Conservation (phyloP, 1,139 yeast species). For the Debaryomycetaceae sp. region DNA sequence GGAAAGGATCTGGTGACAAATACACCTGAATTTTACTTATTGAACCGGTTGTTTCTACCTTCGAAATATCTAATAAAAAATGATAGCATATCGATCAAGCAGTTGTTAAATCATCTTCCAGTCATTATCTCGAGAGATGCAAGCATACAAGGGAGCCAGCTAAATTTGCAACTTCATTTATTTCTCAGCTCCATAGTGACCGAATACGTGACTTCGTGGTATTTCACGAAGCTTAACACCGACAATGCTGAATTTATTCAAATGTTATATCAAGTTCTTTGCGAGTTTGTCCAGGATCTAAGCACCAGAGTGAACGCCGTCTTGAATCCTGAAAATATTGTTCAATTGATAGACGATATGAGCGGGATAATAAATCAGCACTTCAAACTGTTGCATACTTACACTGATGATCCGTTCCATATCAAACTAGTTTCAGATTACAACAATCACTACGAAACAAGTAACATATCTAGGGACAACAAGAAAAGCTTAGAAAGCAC, state of each 20-base stretch:
- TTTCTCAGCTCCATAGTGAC: slow-evolving; percentile 33
- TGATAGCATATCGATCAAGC: slow-evolving; percentile 24
- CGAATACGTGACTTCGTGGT: slow-evolving; percentile 40
- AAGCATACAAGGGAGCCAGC: slow-evolving; percentile 11
- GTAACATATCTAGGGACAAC: not conserved
- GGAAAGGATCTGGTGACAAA: slow-evolving; percentile 4
- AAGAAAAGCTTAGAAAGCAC: not conserved
- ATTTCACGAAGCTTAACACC: slow-evolving; percentile 35
- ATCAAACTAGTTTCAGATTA: slow-evolving; percentile 15
- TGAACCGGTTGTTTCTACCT: slow-evolving; percentile 35
- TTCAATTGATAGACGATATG: slow-evolving; percentile 22
- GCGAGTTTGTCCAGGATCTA: slow-evolving; percentile 27
- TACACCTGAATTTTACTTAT: slow-evolving; percentile 26
- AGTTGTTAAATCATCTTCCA: slow-evolving; percentile 28
- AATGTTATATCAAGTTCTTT: slow-evolving; percentile 27
- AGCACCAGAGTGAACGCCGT: slow-evolving; percentile 16
- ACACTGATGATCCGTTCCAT: slow-evolving; percentile 7
- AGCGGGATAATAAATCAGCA: slow-evolving; percentile 27
- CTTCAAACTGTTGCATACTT: slow-evolving; percentile 17
- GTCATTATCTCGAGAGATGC: slow-evolving; percentile 13
- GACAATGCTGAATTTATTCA: slow-evolving; percentile 34
- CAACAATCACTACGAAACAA: not conserved
- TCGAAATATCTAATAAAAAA: slow-evolving; percentile 16
- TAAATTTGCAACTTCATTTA: slow-evolving; percentile 38
- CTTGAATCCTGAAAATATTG: slow-evolving; percentile 10